Evolutionary conservation across 257 asterid genomes (phyloP).

Genomic region (Solanum phureja): DNA sequence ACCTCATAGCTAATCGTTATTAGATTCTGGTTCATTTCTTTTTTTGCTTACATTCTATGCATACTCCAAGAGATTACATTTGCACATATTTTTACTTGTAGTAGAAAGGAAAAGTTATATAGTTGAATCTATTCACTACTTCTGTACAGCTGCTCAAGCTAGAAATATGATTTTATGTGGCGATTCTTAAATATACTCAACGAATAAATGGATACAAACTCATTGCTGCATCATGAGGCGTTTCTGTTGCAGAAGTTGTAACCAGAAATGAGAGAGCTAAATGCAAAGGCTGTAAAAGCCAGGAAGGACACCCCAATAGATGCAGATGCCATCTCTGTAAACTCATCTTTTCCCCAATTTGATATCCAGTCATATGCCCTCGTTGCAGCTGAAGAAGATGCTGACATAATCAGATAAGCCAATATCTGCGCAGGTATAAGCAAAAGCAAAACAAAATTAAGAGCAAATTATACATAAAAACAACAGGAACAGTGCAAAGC

Average conservation of each 20-base stretch:
- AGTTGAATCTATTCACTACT: not conserved
- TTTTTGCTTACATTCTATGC: not conserved
- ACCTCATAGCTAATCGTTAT: not conserved
- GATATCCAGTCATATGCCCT: conserved; percentile 77
- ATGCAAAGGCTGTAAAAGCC: conserved; percentile 64
- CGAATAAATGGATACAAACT: not conserved
- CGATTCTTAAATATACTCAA: not conserved
- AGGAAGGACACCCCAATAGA: conserved; percentile 70
- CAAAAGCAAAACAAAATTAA: not conserved
- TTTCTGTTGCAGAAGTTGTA: conserved; percentile 50
- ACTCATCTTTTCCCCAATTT: conserved; percentile 82
- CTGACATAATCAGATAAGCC: conserved; percentile 79
- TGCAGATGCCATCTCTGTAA: conserved; percentile 72
- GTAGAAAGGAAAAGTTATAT: not conserved
- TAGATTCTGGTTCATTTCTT: not conserved
- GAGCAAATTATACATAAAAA: not conserved
- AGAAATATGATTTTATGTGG: not conserved
- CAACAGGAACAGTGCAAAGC: not conserved
- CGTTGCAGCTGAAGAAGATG: conserved; percentile 85
- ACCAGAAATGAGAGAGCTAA: conserved; percentile 69
- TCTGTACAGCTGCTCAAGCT: not conserved
- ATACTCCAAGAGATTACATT: not conserved
- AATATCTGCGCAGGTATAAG: conserved; percentile 35
- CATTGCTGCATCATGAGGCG: conserved; percentile 14
- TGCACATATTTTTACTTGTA: not conserved